These are phyloP conservation scores for Aspergillus bertholletiae DNA, from an alignment of 495 filamentous ascomycete species.

Conservation along the genomic window DNA sequence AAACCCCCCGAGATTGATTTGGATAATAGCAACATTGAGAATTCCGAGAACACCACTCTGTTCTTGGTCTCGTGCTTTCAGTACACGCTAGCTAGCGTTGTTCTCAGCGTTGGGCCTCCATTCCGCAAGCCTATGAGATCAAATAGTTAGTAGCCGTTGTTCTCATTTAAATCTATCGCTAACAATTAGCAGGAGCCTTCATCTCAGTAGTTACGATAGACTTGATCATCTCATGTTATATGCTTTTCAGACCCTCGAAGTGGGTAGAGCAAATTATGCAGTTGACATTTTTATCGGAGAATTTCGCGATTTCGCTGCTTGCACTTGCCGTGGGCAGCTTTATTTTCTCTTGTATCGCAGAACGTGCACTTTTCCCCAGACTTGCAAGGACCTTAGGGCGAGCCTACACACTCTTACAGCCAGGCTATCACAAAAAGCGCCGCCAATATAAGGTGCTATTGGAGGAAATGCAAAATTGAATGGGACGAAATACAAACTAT, in stretches of 20 bases:
- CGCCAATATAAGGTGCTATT: slow-evolving; percentile 83
- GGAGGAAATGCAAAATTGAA: slow-evolving; percentile 56
- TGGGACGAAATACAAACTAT: background rate
- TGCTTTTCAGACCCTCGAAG: slow-evolving; percentile 68
- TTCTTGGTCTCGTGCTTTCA: slow-evolving; percentile 91
- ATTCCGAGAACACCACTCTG: slow-evolving; percentile 87
- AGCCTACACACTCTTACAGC: slow-evolving; percentile 50
- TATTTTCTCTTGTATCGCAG: slow-evolving; percentile 61
- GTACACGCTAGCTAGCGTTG: slow-evolving; percentile 84
- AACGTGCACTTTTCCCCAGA: slow-evolving; percentile 64
- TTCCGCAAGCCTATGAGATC: slow-evolving; percentile 77
- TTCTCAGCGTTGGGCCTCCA: slow-evolving; percentile 84
- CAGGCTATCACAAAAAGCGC: slow-evolving; percentile 62
- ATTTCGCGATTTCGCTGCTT: slow-evolving; percentile 70
- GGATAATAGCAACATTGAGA: slow-evolving; percentile 76
- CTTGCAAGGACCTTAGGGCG: slow-evolving; percentile 67
- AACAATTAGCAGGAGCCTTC: slow-evolving; percentile 62
- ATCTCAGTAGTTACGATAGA: slow-evolving; percentile 70
- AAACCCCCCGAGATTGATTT: slow-evolving; percentile 70
- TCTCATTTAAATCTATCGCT: slow-evolving; percentile 1
- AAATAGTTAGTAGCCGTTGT: slow-evolving; percentile 59
- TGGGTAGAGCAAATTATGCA: slow-evolving; percentile 78
- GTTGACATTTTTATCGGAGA: slow-evolving; percentile 66
- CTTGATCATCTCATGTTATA: slow-evolving; percentile 63
- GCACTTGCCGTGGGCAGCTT: slow-evolving; percentile 66